These are phyloP conservation scores for Glycine tomentella DNA, from an alignment of 306 rosid genomes.

Conservation along the genomic window DNA sequence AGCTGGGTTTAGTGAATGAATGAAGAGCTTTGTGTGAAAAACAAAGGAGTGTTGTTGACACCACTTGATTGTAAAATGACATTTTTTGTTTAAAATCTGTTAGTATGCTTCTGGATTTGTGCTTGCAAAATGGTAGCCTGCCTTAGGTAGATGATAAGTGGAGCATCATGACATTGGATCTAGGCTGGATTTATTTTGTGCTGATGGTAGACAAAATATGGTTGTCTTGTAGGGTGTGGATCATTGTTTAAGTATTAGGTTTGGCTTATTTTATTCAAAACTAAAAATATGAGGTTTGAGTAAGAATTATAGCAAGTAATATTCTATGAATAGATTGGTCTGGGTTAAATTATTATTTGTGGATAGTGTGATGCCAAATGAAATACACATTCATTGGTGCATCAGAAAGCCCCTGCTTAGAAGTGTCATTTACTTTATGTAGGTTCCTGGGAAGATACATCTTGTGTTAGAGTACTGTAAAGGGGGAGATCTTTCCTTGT, in stretches of 20 bases:
- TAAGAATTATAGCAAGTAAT: constrained; percentile 17
- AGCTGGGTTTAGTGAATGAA: constrained; percentile 10
- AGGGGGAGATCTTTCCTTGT: constrained; percentile 96
- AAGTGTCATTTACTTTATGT: constrained; percentile 46
- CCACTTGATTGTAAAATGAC: constrained; percentile 11
- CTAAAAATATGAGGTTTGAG: constrained; percentile 30
- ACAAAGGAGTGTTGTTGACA: background rate
- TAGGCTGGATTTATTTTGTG: constrained; percentile 33
- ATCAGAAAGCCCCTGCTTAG: constrained; percentile 27
- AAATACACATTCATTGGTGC: constrained; percentile 35
- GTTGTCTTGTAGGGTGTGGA: background rate
- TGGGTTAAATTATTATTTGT: constrained; percentile 17
- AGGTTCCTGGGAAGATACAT: constrained; percentile 96
- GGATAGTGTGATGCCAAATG: constrained; percentile 20
- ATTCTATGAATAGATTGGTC: constrained; percentile 36
- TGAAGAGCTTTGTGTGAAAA: background rate
- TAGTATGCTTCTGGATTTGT: constrained; percentile 22
- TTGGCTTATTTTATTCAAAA: constrained; percentile 24
- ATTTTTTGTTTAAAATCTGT: background rate
- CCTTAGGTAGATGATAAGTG: constrained; percentile 21
- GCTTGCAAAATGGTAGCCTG: constrained; percentile 1
- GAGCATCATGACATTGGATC: constrained; percentile 20
- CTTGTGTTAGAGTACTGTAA: constrained; percentile 94
- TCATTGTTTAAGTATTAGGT: constrained; percentile 28
- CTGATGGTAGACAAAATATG: constrained; percentile 26